These are phyloP conservation scores for Loxodes magnus DNA, from an alignment of 73 alveolate species.

Conservation along the genomic window DNA sequence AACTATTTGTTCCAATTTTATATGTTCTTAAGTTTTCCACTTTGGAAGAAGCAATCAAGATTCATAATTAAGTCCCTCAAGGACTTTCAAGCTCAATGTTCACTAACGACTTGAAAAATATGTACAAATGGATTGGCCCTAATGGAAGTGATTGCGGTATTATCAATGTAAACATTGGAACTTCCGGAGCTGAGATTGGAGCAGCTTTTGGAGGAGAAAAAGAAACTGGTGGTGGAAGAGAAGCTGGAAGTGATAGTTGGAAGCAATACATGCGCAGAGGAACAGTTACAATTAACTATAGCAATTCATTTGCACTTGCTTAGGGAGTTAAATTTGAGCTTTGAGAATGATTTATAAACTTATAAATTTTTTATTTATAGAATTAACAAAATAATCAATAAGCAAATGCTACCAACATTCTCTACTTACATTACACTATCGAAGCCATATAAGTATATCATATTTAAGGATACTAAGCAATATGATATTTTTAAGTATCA, in stretches of 20 bases:
- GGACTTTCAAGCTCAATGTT: conserved; percentile 70
- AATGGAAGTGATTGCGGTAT: conserved; percentile 80
- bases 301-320: conserved; percentile 57
- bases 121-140: conserved; percentile 70
- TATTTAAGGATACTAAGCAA: too few species aligned
- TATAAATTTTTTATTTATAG: too few species aligned
- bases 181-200: conserved; percentile 91
- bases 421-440: too few species aligned
- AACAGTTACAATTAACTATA: conserved; percentile 75
- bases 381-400: too few species aligned
- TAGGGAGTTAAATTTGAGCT: conserved; percentile 77
- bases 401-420: too few species aligned
- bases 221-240: conserved; percentile 95
- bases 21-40: conserved; percentile 55
- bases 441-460: too few species aligned
- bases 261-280: conserved; percentile 85
- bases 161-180: conserved; percentile 80
- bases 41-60: conserved; percentile 69
- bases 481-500: too few species aligned
- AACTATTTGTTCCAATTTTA: conserved; percentile 64
- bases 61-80: conserved; percentile 75
- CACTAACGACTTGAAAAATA: conserved; percentile 61
- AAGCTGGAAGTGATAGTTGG: conserved; percentile 87
- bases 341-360: too few species aligned
- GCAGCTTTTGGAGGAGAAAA: conserved; percentile 95